A percentile compares a stretch with the other conserved stretches of the same genome.
Evolutionary conservation across 495 filamentous ascomycete species (phyloP).

Genomic region (Talaromyces ruber): DNA sequence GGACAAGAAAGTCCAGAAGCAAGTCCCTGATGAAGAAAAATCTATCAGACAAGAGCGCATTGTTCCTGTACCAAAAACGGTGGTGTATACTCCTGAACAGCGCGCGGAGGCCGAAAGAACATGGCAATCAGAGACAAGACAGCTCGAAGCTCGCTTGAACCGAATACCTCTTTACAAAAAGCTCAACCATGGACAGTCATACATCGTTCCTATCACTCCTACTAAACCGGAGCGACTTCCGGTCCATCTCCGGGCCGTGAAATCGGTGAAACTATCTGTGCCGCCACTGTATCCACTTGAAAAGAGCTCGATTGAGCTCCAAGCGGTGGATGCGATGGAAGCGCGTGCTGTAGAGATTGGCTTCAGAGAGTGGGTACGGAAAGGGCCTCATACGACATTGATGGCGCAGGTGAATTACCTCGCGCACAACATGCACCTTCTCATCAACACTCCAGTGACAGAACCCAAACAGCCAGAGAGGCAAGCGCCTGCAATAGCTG

Average conservation of each 20-base stretch:
- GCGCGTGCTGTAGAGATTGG: slow-evolving; percentile 53
- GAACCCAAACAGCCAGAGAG: slow-evolving; percentile 5
- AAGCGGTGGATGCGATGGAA: slow-evolving; percentile 51
- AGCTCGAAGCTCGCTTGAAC: slow-evolving; percentile 74
- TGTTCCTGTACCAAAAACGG: slow-evolving; percentile 2
- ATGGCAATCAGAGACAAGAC: slow-evolving; percentile 57
- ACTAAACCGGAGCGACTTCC: slow-evolving; percentile 55
- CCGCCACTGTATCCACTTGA: slow-evolving; percentile 69
- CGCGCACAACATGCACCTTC: slow-evolving; percentile 59
- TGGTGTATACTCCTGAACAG: slow-evolving; percentile 43
- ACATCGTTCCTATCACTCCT: slow-evolving; percentile 65
- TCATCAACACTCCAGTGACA: slow-evolving; percentile 47
- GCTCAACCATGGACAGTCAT: slow-evolving; percentile 60
- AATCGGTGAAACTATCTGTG: slow-evolving; percentile 59
- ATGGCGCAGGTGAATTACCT: slow-evolving; percentile 74
- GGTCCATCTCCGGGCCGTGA: slow-evolving; percentile 49
- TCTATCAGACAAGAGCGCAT: neutral
- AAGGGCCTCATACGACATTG: slow-evolving; percentile 53
- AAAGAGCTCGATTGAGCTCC: slow-evolving; percentile 55
- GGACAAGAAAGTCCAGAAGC: neutral
- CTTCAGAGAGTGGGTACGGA: slow-evolving; percentile 50
- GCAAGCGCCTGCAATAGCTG: neutral
- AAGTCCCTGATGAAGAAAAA: neutral
- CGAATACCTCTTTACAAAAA: slow-evolving; percentile 60
- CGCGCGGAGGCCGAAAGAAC: slow-evolving; percentile 53